These are phyloP conservation scores for Albugo laibachii DNA, from an alignment of 352 stramenopile genomes.

Conservation along the genomic window DNA sequence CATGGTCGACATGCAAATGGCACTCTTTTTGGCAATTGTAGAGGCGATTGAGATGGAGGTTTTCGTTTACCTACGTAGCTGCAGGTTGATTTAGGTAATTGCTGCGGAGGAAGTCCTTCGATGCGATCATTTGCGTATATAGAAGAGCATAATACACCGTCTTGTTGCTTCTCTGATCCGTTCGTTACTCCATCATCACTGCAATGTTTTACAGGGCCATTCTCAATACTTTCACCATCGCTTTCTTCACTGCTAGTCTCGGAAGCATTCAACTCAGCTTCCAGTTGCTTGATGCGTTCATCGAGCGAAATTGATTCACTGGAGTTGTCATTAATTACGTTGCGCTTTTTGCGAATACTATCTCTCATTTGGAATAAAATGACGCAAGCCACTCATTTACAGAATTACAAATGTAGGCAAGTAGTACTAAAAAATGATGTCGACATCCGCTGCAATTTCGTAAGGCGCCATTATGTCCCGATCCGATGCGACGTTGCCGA, in stretches of 20 bases:
- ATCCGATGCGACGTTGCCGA: slow-evolving; percentile 38
- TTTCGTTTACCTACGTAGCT: slow-evolving; percentile 3
- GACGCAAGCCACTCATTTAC: too few relatives aligned
- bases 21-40: slow-evolving; percentile 48
- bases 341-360: slow-evolving; percentile 3
- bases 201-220: slow-evolving; percentile 11
- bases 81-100: slow-evolving; percentile 5
- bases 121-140: slow-evolving; percentile 6
- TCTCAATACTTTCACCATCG: slow-evolving; percentile 9
- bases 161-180: slow-evolving; percentile 2
- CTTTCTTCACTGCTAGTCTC: slow-evolving; percentile 4
- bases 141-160: slow-evolving; percentile 3
- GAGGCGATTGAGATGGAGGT: slow-evolving; percentile 10
- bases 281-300: slow-evolving; percentile 40
- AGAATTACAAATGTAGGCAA: not conserved
- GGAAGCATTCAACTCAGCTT: slow-evolving; percentile 31
- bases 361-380: too few relatives aligned
- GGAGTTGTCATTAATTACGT: slow-evolving; percentile 19
- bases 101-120: slow-evolving; percentile 10
- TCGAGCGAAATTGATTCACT: slow-evolving; percentile 8
- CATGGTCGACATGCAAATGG: slow-evolving; percentile 71
- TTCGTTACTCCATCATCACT: slow-evolving; percentile 5
- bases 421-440: slow-evolving; percentile 52
- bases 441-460: slow-evolving; percentile 42
- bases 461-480: slow-evolving; percentile 69